Conservation (phyloP, 2,329 filamentous ascomycete species). For the Penicillium nordicum region DNA sequence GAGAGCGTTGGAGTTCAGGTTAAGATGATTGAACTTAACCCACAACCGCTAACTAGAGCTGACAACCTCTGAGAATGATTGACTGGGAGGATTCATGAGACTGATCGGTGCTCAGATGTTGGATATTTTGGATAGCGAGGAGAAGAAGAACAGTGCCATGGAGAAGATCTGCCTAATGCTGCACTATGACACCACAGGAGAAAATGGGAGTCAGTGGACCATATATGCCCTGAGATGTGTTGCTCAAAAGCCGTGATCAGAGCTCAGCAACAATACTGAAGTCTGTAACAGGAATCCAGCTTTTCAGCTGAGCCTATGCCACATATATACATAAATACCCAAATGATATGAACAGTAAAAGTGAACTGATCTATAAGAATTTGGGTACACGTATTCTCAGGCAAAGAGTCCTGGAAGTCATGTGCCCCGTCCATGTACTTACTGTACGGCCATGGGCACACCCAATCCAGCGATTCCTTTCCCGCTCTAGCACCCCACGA, state of each 20-base stretch:
- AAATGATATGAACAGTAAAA: not conserved
- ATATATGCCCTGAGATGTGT: slow-evolving; percentile 6
- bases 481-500: not conserved
- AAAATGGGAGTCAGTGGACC: slow-evolving; percentile 5
- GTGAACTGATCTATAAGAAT: not conserved
- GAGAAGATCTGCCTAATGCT: slow-evolving; percentile 2
- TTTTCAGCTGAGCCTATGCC: not conserved
- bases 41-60: not conserved
- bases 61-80: not conserved
- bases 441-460: not conserved
- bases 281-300: no score
- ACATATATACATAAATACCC: not conserved
- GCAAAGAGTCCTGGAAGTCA: not conserved
- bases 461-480: not conserved
- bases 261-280: slow-evolving; percentile 4
- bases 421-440: not conserved
- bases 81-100: slow-evolving; percentile 1
- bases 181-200: not conserved
- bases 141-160: not conserved
- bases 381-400: not conserved
- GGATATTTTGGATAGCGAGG: slow-evolving; percentile 3
- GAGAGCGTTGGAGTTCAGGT: not conserved
- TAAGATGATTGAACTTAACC: not conserved
- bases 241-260: slow-evolving; percentile 1
- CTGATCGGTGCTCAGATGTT: not conserved